These are phyloP conservation scores for Acidiella bohemica DNA, from an alignment of 495 filamentous ascomycete genomes.

Conservation along the genomic window DNA sequence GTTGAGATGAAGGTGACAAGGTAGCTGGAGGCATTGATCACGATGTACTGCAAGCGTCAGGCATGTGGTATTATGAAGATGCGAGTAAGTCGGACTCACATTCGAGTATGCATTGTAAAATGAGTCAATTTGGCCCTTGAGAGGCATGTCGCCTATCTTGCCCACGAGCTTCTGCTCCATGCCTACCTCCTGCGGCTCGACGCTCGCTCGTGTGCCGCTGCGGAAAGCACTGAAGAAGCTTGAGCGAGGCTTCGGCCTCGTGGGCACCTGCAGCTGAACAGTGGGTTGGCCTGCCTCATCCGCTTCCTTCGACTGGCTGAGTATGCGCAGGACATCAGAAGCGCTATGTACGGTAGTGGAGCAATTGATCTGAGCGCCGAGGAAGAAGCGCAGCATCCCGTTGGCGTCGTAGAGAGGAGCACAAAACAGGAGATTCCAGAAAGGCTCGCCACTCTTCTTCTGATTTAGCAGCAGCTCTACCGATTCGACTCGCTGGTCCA, in stretches of 20 bases:
- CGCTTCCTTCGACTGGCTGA: slow-evolving; percentile 26
- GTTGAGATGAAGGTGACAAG: slow-evolving; percentile 16
- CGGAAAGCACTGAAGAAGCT: slow-evolving; percentile 26
- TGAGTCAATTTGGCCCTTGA: slow-evolving; percentile 31
- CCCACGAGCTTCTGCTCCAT: slow-evolving; percentile 32
- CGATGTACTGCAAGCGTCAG: slow-evolving; percentile 23
- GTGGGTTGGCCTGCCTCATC: slow-evolving; percentile 11
- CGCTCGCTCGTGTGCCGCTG: slow-evolving; percentile 20
- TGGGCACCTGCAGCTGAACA: not conserved
- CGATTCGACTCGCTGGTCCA: slow-evolving; percentile 32
- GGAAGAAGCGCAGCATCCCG: slow-evolving; percentile 35
- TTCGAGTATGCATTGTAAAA: slow-evolving; percentile 40
- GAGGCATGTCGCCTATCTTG: slow-evolving; percentile 29
- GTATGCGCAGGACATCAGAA: slow-evolving; percentile 37
- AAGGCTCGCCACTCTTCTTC: slow-evolving; percentile 39
- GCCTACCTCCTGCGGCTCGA: slow-evolving; percentile 20
- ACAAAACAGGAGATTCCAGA: slow-evolving; percentile 43
- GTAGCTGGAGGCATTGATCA: slow-evolving; percentile 26
- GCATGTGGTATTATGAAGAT: not conserved
- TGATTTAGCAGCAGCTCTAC: slow-evolving; percentile 42
- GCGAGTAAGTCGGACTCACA: slow-evolving; percentile 20
- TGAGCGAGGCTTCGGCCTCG: slow-evolving; percentile 6
- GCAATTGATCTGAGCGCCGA: slow-evolving; percentile 45
- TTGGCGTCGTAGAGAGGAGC: slow-evolving; percentile 35
- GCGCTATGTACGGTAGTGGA: slow-evolving; percentile 37